Percentiles rank a stretch among this genome's conserved stretches.
phyloP scores from a whole-genome alignment of 2,329 filamentous ascomycete genomes.

The Elsinoe fawcettii region DNA sequence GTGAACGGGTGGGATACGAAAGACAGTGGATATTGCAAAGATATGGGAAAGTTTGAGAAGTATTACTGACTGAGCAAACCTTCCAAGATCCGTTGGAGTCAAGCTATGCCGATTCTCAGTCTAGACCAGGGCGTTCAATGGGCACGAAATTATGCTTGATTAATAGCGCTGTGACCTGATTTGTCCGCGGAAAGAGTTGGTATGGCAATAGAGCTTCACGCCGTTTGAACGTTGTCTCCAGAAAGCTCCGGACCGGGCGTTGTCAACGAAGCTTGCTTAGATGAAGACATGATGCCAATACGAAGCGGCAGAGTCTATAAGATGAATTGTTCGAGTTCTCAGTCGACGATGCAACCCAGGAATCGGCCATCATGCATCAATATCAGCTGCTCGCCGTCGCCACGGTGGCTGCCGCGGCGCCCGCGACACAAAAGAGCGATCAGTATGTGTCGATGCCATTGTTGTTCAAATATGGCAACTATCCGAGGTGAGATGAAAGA shows the following conservation, averaged over 20 bases:
- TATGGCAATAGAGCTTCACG: background rate
- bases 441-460: background rate
- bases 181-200: background rate
- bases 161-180: background rate
- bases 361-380: background rate
- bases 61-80: no score
- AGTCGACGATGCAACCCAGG: background rate
- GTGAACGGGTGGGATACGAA: background rate
- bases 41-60: no score
- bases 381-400: background rate
- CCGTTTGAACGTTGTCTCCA: background rate
- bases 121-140: background rate
- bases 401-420: background rate
- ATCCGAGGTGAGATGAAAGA: constrained; percentile 12
- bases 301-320: background rate
- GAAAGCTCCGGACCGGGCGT: background rate
- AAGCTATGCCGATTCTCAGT: background rate
- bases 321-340: background rate
- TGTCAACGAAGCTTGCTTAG: background rate
- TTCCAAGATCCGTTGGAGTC: background rate
- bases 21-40: background rate
- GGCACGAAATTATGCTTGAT: background rate
- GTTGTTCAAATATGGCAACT: constrained; percentile 17
- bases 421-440: background rate
- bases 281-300: background rate